Percentiles rank a stretch among this genome's conserved stretches.
Evolutionary conservation across 2,329 filamentous ascomycete genomes (phyloP).

Genomic region (Monilinia laxa): DNA sequence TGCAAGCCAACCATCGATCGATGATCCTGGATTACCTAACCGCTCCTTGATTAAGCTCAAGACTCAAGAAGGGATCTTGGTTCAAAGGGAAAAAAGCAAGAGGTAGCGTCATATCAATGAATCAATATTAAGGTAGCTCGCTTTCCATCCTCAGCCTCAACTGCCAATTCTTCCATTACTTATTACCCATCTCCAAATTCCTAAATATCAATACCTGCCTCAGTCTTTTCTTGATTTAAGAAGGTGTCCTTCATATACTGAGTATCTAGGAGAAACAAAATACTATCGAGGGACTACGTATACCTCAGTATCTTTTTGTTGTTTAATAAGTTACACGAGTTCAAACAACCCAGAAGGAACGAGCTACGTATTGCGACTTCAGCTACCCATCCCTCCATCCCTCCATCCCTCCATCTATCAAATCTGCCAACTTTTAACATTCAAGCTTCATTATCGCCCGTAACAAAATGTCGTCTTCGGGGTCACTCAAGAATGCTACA

Average conservation of each 20-base stretch:
- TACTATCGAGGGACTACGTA: not conserved
- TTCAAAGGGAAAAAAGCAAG: not conserved
- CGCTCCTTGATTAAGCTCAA: not conserved
- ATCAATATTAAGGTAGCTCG: not conserved
- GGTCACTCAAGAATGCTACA: conserved; percentile 37
- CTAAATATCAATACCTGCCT: not conserved
- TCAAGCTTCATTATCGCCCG: conserved; percentile 1
- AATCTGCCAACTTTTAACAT: not conserved
- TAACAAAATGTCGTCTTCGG: conserved; percentile 1
- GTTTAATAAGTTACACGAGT: not conserved
- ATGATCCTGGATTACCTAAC: not conserved
- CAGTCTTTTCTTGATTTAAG: not conserved
- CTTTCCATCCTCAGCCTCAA: not conserved
- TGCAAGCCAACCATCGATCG: not conserved
- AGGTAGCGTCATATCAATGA: conserved; percentile 19
- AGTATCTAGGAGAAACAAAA: not conserved
- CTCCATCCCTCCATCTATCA: not conserved
- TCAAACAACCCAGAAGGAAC: not conserved
- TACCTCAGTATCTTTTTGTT: not conserved
- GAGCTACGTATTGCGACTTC: not conserved
- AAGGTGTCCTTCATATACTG: not conserved
- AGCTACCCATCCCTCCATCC: not conserved
- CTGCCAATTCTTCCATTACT: not conserved
- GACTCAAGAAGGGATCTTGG: conserved; percentile 3
- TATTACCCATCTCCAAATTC: no score